phyloP scores from a whole-genome alignment of 2,329 filamentous ascomycete species.

The Pseudonectria foliicola region DNA sequence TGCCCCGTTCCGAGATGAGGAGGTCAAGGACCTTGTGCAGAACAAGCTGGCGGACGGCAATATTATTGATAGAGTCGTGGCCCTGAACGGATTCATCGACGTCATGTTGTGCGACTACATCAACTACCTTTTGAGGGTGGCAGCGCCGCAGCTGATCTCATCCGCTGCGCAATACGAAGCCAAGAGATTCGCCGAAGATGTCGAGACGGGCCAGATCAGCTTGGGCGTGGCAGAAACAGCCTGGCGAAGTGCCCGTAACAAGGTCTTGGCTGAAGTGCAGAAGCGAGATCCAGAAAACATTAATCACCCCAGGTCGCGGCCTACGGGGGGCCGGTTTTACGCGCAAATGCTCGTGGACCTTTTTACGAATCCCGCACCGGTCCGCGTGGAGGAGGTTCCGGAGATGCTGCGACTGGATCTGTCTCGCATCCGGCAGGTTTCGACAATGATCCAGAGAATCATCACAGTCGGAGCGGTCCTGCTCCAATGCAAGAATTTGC shows the following conservation, averaged over 20 bases:
- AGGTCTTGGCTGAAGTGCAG: constrained; percentile 58
- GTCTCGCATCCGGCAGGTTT: constrained; percentile 47
- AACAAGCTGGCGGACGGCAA: constrained; percentile 53
- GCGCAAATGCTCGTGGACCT: constrained; percentile 68
- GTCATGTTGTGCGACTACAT: constrained; percentile 74
- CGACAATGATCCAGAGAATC: constrained; percentile 44
- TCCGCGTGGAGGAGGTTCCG: constrained; percentile 51
- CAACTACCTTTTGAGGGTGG: constrained; percentile 69
- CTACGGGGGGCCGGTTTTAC: constrained; percentile 64
- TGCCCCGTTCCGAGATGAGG: constrained; percentile 70
- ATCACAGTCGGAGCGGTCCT: constrained; percentile 68
- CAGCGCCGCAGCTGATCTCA: constrained; percentile 63
- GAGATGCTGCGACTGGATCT: constrained; percentile 68
- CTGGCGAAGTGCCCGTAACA: constrained; percentile 58
- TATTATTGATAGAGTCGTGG: constrained; percentile 69
- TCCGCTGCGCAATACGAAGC: constrained; percentile 67
- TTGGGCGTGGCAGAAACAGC: constrained; percentile 56
- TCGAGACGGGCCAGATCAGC: constrained; percentile 48
- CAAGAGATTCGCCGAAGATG: constrained; percentile 60
- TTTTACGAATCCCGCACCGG: constrained; percentile 58
- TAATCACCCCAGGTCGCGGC: constrained; percentile 53
- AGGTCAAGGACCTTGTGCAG: constrained; percentile 62
- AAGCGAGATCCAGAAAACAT: constrained; percentile 63
- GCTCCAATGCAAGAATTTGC: constrained; percentile 73
- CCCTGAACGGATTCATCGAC: constrained; percentile 68